These are phyloP conservation scores for Glaciozyma antarctica DNA, from an alignment of 768 basidiomycete genomes.

Conservation along the genomic window DNA sequence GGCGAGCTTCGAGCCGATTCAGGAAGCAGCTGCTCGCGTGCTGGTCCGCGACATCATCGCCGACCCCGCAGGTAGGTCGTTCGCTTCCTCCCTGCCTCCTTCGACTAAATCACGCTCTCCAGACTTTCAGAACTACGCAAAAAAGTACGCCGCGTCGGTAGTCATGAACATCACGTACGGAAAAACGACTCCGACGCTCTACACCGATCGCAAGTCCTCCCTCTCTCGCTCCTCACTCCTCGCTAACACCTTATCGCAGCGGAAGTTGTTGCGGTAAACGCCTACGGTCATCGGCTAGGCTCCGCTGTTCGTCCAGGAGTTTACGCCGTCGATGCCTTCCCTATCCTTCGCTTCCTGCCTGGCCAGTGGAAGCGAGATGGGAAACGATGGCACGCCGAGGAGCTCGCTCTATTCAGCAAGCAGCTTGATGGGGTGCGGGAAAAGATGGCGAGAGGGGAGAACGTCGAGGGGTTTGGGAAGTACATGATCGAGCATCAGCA, in stretches of 20 bases:
- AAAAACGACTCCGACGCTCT: neutral
- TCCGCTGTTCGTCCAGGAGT: neutral
- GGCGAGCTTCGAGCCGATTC: neutral
- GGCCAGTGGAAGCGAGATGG: neutral
- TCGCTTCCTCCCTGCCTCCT: neutral
- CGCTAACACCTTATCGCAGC: neutral
- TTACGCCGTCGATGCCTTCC: neutral
- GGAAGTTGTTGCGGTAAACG: neutral
- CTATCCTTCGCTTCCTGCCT: neutral
- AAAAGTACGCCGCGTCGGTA: neutral
- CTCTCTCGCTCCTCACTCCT: neutral
- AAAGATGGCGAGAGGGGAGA: neutral
- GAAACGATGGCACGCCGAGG: neutral
- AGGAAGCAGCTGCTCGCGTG: neutral
- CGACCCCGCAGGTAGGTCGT: neutral
- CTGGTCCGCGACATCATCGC: neutral
- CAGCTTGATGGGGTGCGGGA: neutral
- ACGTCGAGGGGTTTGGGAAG: neutral
- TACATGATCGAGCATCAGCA: conserved; percentile 1
- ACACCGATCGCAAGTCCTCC: neutral
- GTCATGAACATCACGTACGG: neutral
- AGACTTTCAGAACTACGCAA: conserved; percentile 2
- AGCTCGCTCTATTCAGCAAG: neutral
- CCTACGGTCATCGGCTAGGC: neutral
- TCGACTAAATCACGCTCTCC: neutral